phyloP scores from a whole-genome alignment of 169 alveolate genomes.

The Plasmodium fragile region DNA sequence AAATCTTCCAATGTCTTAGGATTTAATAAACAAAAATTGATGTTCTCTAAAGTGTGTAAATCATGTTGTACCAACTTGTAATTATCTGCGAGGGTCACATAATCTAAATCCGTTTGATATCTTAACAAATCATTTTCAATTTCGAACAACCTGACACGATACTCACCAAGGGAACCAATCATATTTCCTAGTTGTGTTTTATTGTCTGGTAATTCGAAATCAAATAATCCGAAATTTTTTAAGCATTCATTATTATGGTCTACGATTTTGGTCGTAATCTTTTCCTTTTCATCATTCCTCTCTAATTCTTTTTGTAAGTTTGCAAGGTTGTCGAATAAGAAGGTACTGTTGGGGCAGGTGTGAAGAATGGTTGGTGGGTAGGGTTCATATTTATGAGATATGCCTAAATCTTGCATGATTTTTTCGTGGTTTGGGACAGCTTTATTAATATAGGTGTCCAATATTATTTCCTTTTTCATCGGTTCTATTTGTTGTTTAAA shows the following conservation, averaged over 20 bases:
- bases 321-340: neutral
- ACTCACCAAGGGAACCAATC: constrained; percentile 32
- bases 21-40: constrained; percentile 65
- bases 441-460: neutral
- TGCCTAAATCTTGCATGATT: neutral
- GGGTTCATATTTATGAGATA: constrained; percentile 7
- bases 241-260: constrained; percentile 4
- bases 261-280: neutral
- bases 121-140: constrained; percentile 14
- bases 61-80: constrained; percentile 13
- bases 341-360: constrained; percentile 22
- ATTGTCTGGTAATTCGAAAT: neutral
- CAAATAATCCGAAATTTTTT: constrained; percentile 4
- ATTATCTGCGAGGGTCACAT: constrained; percentile 33
- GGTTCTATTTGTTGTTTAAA: constrained; percentile 15
- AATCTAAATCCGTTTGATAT: neutral
- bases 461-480: constrained; percentile 11
- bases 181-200: neutral
- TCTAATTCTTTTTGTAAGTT: neutral
- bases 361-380: neutral
- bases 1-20: constrained; percentile 44
- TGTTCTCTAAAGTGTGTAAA: neutral
- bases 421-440: neutral
- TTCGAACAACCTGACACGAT: neutral
- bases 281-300: neutral